A percentile compares a stretch with the other conserved stretches of the same genome.
phyloP scores from a whole-genome alignment of 148 eudicot genomes.

The Spergularia marina region DNA sequence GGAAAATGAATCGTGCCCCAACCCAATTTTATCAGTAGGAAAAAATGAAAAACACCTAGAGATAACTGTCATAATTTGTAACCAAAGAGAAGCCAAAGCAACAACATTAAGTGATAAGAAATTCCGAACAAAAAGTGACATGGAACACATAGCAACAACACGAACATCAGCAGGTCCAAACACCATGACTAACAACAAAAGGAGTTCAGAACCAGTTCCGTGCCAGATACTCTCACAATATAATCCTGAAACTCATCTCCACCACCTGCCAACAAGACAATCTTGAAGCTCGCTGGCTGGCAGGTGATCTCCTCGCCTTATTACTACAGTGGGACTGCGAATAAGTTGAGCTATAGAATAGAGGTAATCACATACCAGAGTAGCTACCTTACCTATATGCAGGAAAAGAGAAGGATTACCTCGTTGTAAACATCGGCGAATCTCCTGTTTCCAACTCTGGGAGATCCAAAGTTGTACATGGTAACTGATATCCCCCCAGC shows the following conservation, averaged over 20 bases:
- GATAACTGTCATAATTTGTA: background rate
- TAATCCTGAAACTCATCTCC: background rate
- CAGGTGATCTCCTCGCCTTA: background rate
- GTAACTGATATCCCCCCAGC: slow-evolving; percentile 72
- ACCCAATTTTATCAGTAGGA: background rate
- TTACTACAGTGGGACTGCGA: background rate
- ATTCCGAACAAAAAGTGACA: background rate
- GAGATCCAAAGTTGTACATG: slow-evolving; percentile 98
- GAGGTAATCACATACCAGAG: background rate
- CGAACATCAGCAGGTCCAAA: background rate
- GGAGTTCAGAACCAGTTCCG: slow-evolving; percentile 1
- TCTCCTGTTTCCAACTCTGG: slow-evolving; percentile 88
- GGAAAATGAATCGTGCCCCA: background rate
- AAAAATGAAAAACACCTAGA: background rate
- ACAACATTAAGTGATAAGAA: background rate
- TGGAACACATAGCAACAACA: background rate
- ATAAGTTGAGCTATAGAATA: background rate
- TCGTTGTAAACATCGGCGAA: slow-evolving; percentile 87
- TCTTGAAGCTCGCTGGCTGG: background rate
- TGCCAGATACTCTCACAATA: background rate
- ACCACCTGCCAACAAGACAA: background rate
- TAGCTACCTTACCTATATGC: background rate
- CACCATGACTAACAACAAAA: background rate
- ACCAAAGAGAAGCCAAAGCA: background rate
- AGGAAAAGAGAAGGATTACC: slow-evolving; percentile 40